Conservation (phyloP, 2,329 filamentous ascomycete genomes). For the Exophiala spinifera region DNA sequence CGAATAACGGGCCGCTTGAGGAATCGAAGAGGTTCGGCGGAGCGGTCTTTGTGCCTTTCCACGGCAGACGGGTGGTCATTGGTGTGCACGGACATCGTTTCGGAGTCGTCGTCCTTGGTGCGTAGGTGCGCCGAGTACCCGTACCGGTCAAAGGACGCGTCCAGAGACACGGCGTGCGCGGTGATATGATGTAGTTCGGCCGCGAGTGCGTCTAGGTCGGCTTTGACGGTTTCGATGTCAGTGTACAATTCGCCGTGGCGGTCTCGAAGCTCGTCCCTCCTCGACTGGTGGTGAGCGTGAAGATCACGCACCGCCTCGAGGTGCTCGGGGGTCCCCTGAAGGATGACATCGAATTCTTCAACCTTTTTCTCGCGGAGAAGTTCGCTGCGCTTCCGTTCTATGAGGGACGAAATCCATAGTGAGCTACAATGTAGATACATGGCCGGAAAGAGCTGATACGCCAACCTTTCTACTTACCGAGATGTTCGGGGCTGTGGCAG, state of each 20-base stretch:
- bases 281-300: slow-evolving; percentile 53
- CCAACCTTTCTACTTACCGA: slow-evolving; percentile 27
- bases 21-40: slow-evolving; percentile 50
- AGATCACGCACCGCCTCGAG: slow-evolving; percentile 47
- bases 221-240: slow-evolving; percentile 56
- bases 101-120: slow-evolving; percentile 41
- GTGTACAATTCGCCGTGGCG: slow-evolving; percentile 52
- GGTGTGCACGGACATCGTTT: slow-evolving; percentile 23
- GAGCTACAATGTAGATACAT: neutral
- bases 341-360: slow-evolving; percentile 19
- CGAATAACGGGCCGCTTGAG: slow-evolving; percentile 59
- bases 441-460: too few species aligned
- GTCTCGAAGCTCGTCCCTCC: slow-evolving; percentile 47
- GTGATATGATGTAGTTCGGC: slow-evolving; percentile 54
- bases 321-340: slow-evolving; percentile 21
- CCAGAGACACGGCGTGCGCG: slow-evolving; percentile 53
- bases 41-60: slow-evolving; percentile 29
- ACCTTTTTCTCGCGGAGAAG: slow-evolving; percentile 7
- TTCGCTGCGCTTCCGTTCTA: slow-evolving; percentile 13
- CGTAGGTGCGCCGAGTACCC: slow-evolving; percentile 60
- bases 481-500: slow-evolving; percentile 55
- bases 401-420: too few species aligned
- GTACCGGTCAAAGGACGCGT: slow-evolving; percentile 62
- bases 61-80: slow-evolving; percentile 26
- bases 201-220: slow-evolving; percentile 53